Conservation (phyloP, 352 stramenopile species). For the Globisporangium paddicum region DNA sequence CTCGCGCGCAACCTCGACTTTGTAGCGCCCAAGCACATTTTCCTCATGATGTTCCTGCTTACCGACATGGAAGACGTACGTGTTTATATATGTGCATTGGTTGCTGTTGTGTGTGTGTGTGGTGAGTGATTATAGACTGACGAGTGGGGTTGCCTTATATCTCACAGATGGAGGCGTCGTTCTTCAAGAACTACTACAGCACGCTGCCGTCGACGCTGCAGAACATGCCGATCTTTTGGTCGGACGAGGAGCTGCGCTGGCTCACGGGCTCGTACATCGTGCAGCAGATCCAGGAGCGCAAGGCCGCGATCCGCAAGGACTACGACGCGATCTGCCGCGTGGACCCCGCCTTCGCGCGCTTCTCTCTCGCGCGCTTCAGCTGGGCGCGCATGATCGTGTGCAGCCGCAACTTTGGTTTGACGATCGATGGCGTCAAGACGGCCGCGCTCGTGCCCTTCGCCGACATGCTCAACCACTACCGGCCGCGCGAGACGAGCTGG, state of each 20-base stretch:
- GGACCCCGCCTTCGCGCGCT: slow-evolving; percentile 88
- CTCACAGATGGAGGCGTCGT: slow-evolving; percentile 60
- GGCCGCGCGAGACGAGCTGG: slow-evolving; percentile 96
- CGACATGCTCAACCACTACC: slow-evolving; percentile 99
- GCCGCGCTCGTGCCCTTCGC: slow-evolving; percentile 97
- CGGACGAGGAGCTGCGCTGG: slow-evolving; percentile 89
- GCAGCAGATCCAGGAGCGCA: slow-evolving; percentile 94
- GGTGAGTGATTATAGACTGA: neutral
- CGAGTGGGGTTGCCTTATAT: neutral
- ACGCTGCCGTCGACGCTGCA: slow-evolving; percentile 93
- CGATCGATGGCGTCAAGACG: slow-evolving; percentile 96
- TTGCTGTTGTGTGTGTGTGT: neutral
- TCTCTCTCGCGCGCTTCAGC: slow-evolving; percentile 96
- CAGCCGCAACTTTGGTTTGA: slow-evolving; percentile 98
- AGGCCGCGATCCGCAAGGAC: slow-evolving; percentile 95
- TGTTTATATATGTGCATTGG: neutral
- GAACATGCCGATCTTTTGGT: slow-evolving; percentile 99
- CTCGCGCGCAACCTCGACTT: slow-evolving; percentile 93
- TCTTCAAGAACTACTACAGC: slow-evolving; percentile 96
- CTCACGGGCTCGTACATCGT: slow-evolving; percentile 92
- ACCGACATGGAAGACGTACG: slow-evolving; percentile 92
- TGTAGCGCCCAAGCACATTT: slow-evolving; percentile 99
- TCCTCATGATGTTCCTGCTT: slow-evolving; percentile 98
- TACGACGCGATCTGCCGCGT: slow-evolving; percentile 96
- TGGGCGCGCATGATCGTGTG: slow-evolving; percentile 99